Evolutionary conservation across 108 stramenopile species (phyloP), one percentile per base, ranked within the genome.

Genomic region (Stephanodiscus minutulus): DNA sequence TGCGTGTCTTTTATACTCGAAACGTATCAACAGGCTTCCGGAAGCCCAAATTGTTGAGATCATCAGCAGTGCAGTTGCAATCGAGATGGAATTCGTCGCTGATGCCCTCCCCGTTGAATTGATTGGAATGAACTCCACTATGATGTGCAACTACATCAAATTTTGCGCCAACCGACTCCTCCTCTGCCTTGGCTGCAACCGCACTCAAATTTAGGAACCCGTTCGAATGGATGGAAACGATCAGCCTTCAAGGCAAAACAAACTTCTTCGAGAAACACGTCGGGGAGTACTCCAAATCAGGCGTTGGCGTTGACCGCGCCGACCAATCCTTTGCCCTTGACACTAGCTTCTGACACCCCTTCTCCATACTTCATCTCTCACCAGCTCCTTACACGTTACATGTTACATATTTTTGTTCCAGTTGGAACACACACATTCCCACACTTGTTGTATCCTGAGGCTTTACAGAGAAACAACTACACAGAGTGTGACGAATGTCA

Each of bases 141-240:
- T 97, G 53, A 98, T 98, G 98, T 74, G 84, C 41, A 83, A 95
- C 73, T 98, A 98, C 88, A 97, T 98, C 82, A 87, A 98, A 83
- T 97, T 97, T 70, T 89, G 88, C 66, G 96, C 98, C 25, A 97
- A 98, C 82, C 87, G 97, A 5, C 83, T 98, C 60, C 61, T 97
- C 43, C 78, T 77, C 8, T 81, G 92, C 27, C 83, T 98, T 33
- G 93, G 88, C 57, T 86, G 66, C 77, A 37, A 91, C 89, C 79
- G 50, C 79, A 48, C 97, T 95, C 86, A 74, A 84, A 53, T 59
- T 84, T 46, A 31, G 49, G 54, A 98, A 98, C 72, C 98, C 97
- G 22, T 52, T 52, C 7, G 47, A 48, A 48, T 48, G 47, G 47
- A 48, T 48, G 47, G 47, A 48, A 48, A 6, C 18, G 6, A 48